A percentile compares a stretch with the other conserved stretches of the same genome.
phyloP scores from a whole-genome alignment of 139 green algal species.

The Chara braunii region DNA sequence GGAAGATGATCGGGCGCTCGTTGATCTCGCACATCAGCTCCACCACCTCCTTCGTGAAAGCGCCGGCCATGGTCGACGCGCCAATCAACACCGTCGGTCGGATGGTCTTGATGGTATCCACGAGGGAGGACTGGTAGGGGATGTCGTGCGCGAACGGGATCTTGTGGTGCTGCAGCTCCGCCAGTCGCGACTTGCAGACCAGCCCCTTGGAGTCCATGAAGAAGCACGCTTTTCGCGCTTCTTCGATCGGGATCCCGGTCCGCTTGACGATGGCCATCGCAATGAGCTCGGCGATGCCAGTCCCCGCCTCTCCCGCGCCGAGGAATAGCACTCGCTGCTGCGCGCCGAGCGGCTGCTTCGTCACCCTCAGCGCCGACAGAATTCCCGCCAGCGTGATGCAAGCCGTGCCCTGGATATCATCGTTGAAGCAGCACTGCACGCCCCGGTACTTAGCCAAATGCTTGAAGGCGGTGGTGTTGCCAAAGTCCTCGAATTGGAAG shows the following conservation, averaged over 20 bases:
- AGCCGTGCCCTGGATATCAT: conserved; percentile 84
- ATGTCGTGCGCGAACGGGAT: not conserved
- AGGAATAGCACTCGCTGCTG: conserved; percentile 64
- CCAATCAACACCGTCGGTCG: conserved; percentile 34
- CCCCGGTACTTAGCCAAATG: conserved; percentile 54
- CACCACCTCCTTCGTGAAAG: conserved; percentile 14
- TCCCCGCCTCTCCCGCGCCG: conserved; percentile 61
- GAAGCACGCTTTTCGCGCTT: conserved; percentile 9
- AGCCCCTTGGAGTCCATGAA: conserved; percentile 20
- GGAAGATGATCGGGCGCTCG: conserved; percentile 72
- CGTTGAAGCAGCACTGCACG: conserved; percentile 72
- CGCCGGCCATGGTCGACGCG: not conserved
- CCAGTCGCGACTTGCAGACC: not conserved
- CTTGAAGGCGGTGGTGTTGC: conserved; percentile 64
- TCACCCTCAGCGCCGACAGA: conserved; percentile 56
- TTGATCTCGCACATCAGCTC: conserved; percentile 19
- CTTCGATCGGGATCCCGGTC: conserved; percentile 43
- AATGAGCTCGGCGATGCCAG: conserved; percentile 71
- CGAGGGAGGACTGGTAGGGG: not conserved
- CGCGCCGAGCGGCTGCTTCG: conserved; percentile 39
- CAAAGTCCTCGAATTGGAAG: conserved; percentile 85
- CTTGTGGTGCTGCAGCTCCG: not conserved
- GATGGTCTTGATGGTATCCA: not conserved
- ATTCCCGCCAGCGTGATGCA: conserved; percentile 70
- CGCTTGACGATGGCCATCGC: conserved; percentile 31